Base-by-base conservation (phyloP, 345 rosid species). In the Dipteronia sinensis region DNA sequence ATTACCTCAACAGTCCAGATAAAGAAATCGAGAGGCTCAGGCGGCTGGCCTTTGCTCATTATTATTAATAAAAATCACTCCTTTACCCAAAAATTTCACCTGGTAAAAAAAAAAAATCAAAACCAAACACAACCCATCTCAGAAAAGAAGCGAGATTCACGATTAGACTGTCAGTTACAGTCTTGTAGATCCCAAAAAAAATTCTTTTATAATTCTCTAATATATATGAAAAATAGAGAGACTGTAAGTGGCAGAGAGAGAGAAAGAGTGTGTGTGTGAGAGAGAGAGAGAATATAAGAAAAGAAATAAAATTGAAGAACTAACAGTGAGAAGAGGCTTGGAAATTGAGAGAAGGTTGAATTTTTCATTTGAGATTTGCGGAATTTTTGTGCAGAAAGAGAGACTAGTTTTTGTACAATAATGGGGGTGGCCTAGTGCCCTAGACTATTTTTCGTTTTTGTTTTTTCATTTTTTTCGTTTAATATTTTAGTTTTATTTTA, bases 1-100 rank as follows among this genome's bases (percentile, higher is more conserved):
- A 56, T 29, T 87, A 95, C 98, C 99, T 95, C 97, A 69, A 93
- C 91, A 80, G 97, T 95, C 99, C 99, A 95, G 82, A 95, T 93
- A 91, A 95, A 95, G 97, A 95, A 95, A 95, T 95, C 99, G 66
- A 95, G 98, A 31, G 98, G 99, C 90, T 95, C 99, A 0, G 99
- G 98, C 0, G 89, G 91, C 73, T 79, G 86, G 47, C 84, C 95
- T 87, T 88, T 92, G 88, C 83, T 93, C 98, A 95, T 95, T 66
- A 70, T 76, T 69, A 62, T 34, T 31, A 7, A 62, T 31, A 7
- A 62, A 31, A 71, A 16, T 56, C 65, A 56, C 79, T 10, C 75
- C 29, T 25, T 67, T 67, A 49, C 72, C 70, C 0, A 53, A 77
- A 79, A 78, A 77, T 51, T 13, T 69, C n/a, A 69, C 72, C 76